Evolutionary conservation across 768 basidiomycete species (phyloP).

Genomic region (Tricholoma saponaceum): DNA sequence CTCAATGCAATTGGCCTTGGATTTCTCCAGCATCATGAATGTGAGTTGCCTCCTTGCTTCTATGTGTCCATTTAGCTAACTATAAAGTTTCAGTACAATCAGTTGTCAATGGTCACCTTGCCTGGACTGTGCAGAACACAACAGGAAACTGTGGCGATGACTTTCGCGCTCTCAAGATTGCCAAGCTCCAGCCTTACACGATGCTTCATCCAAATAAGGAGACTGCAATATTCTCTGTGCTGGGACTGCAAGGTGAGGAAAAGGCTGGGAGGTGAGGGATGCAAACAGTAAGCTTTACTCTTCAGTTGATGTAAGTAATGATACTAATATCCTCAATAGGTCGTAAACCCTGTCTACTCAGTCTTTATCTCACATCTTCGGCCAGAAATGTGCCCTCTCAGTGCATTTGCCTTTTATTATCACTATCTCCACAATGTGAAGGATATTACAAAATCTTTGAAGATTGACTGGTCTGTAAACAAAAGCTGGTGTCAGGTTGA

Average conservation of each 20-base stretch:
- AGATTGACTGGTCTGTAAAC: conserved; percentile 25
- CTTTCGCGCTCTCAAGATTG: conserved; percentile 19
- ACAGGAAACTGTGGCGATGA: conserved; percentile 29
- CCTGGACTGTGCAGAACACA: conserved; percentile 24
- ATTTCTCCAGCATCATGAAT: conserved; percentile 23
- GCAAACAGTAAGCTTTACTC: conserved; percentile 15
- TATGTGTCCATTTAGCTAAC: not conserved
- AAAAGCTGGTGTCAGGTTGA: conserved; percentile 22
- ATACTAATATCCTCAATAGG: conserved; percentile 10
- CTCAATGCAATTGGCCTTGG: conserved; percentile 17
- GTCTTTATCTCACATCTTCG: conserved; percentile 22
- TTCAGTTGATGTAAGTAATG: not conserved
- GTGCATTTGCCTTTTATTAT: conserved; percentile 22
- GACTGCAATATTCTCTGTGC: conserved; percentile 6
- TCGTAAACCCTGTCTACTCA: conserved; percentile 24
- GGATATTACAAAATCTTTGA: conserved; percentile 8
- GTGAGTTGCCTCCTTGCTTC: conserved; percentile 11
- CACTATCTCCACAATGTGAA: conserved; percentile 23
- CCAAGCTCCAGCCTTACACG: conserved; percentile 23
- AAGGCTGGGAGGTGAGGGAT: conserved; percentile 19
- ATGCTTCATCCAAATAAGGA: conserved; percentile 20
- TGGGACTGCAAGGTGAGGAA: conserved; percentile 23
- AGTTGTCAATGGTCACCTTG: conserved; percentile 22
- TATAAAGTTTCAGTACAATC: conserved; percentile 11
- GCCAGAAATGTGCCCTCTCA: conserved; percentile 22